Conservation (phyloP, 768 basidiomycete species). For the Hydnomerulius pinastri region DNA sequence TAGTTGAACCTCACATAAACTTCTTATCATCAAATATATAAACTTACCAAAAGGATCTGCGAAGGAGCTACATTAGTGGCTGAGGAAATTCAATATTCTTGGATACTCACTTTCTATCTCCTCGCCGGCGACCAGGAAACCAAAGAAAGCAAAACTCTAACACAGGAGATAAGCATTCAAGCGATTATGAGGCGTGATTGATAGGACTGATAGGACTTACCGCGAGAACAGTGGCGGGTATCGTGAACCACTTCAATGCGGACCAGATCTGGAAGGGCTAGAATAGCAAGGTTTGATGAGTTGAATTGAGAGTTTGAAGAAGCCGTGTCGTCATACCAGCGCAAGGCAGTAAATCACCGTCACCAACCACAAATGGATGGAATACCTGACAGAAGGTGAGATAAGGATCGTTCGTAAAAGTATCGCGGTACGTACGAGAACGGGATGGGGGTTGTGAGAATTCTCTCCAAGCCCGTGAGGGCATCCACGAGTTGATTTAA, state of each 20-base stretch:
- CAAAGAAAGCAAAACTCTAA: constrained; percentile 70
- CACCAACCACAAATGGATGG: constrained; percentile 68
- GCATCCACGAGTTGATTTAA: constrained; percentile 62
- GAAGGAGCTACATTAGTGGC: background rate
- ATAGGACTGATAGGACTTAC: constrained; percentile 34
- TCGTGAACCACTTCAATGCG: constrained; percentile 59
- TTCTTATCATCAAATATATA: background rate
- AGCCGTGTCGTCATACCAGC: constrained; percentile 43
- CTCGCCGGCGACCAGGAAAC: constrained; percentile 72
- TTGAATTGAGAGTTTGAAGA: background rate
- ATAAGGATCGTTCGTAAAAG: background rate
- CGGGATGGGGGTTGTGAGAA: constrained; percentile 75
- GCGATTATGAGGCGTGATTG: background rate
- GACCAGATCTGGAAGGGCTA: constrained; percentile 69
- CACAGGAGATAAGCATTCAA: constrained; percentile 4
- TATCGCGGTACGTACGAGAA: constrained; percentile 53
- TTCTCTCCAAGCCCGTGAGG: constrained; percentile 69
- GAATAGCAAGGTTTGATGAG: constrained; percentile 9
- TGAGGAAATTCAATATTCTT: background rate
- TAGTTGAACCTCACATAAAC: background rate
- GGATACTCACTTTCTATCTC: constrained; percentile 66
- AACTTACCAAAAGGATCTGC: constrained; percentile 49
- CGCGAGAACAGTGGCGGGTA: constrained; percentile 57
- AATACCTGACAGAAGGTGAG: constrained; percentile 46
- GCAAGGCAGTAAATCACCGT: constrained; percentile 60